Evolutionary conservation across 169 alveolate species (phyloP).

Genomic region (Ichthyophthirius multifiliis): DNA sequence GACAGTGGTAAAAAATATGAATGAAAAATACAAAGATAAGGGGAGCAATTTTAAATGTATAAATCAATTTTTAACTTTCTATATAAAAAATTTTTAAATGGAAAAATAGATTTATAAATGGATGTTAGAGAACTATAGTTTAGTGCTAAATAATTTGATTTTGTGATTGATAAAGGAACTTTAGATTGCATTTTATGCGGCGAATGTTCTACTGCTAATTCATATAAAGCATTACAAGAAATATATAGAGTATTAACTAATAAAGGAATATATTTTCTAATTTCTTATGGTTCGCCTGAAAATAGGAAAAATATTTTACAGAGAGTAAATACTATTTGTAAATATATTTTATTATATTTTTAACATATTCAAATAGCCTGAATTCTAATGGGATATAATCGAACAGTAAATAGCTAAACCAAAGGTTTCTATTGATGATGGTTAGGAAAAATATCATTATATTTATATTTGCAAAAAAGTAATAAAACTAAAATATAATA

Average conservation of each 20-base stretch:
- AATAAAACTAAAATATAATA: too few species aligned
- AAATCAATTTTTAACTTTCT: neutral
- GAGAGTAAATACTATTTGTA: too few species aligned
- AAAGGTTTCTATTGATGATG: constrained; percentile 53
- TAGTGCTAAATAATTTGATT: constrained; percentile 80
- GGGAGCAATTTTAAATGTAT: constrained; percentile 55
- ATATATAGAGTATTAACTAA: constrained; percentile 72
- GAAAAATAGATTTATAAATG: constrained; percentile 48
- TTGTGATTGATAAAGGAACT: constrained; percentile 89
- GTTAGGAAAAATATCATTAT: constrained; percentile 61
- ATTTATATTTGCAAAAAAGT: constrained; percentile 52
- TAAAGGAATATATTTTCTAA: constrained; percentile 86
- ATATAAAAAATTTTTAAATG: neutral
- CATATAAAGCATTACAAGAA: constrained; percentile 85
- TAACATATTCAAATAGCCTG: constrained; percentile 18
- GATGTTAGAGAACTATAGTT: constrained; percentile 85
- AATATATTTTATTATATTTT: too few species aligned
- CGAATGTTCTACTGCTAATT: constrained; percentile 86
- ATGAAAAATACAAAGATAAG: constrained; percentile 73
- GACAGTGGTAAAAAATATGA: constrained; percentile 64
- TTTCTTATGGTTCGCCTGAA: constrained; percentile 89
- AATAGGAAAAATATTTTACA: too few species aligned
- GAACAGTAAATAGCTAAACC: constrained; percentile 51
- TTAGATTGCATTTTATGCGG: constrained; percentile 90
- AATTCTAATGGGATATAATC: constrained; percentile 46